phyloP scores from a whole-genome alignment of 2,329 filamentous ascomycete genomes.

The Diaporthe aspalathi region DNA sequence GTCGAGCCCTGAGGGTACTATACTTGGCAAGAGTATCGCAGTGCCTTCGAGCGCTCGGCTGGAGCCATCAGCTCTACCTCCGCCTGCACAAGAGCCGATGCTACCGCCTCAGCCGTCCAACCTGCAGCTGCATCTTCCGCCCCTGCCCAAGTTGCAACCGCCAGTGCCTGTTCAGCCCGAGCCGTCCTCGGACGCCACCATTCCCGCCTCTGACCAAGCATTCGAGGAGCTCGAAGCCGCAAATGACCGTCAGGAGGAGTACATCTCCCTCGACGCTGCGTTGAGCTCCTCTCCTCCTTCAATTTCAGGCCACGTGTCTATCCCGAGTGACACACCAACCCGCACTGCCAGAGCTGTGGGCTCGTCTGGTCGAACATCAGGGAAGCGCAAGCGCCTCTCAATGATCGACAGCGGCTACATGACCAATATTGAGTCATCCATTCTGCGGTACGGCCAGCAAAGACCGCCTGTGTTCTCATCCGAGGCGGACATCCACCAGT shows the following conservation, averaged over 20 bases:
- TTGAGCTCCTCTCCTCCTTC: slow-evolving; percentile 75
- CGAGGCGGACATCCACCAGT: slow-evolving; percentile 80
- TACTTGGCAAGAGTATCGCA: slow-evolving; percentile 64
- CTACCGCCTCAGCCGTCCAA: slow-evolving; percentile 41
- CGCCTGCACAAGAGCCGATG: slow-evolving; percentile 42
- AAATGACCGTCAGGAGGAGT: slow-evolving; percentile 48
- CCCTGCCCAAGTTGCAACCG: slow-evolving; percentile 60
- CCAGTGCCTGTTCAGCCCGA: slow-evolving; percentile 58
- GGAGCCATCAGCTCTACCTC: slow-evolving; percentile 58
- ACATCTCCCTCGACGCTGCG: slow-evolving; percentile 31
- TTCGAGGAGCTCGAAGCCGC: slow-evolving; percentile 52
- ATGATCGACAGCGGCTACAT: slow-evolving; percentile 94
- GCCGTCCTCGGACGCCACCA: slow-evolving; percentile 81
- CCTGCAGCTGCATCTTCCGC: slow-evolving; percentile 44
- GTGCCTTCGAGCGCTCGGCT: slow-evolving; percentile 66
- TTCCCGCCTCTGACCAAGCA: slow-evolving; percentile 75
- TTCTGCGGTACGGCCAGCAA: slow-evolving; percentile 69
- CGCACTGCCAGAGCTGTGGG: slow-evolving; percentile 55
- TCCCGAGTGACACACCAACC: slow-evolving; percentile 77
- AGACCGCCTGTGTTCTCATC: slow-evolving; percentile 55
- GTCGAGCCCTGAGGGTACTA: slow-evolving; percentile 54
- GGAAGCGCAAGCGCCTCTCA: slow-evolving; percentile 79
- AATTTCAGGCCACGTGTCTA: slow-evolving; percentile 65
- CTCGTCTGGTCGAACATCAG: slow-evolving; percentile 55
- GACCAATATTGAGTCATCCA: slow-evolving; percentile 94